Evolutionary conservation across 345 rosid genomes (phyloP), one percentile per base, ranked within the genome.

Genomic region (Hibiscus tridactylites): DNA sequence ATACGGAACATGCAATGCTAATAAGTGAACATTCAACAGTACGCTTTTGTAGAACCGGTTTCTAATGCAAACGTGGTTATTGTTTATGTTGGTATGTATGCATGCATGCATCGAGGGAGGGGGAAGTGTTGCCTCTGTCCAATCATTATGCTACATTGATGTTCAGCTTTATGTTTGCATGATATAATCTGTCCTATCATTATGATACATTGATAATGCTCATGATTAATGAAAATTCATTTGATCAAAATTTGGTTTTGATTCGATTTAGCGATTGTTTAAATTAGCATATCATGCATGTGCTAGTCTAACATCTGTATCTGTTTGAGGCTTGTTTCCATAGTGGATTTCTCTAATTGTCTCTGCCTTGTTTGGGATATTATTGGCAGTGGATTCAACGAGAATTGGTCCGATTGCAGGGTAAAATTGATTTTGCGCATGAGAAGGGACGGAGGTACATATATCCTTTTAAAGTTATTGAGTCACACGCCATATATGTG

Each of bases 361-460:
- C 44, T 39, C 44, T 39, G 42, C 9, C 44, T 53, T 50, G 7
- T 64, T 10, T 64, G 68, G 28, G 37, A 63, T 63, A 35, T 68
- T 68, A n/a, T 68, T 35, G 29, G 28, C 47, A 82, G 90, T 52
- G 86, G 83, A 86, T 78, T 70, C 77, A 44, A n/a, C 67, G 49
- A 63, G 84, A 86, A 78, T 71, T 81, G 75, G 72, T 13, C 33
- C 54, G 33, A 5, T 71, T 81, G 50, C 78, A 76, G 75, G 59
- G 69, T 12, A 73, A 29, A 39, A 72, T 84, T 24, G 75, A 79
- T 58, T 80, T 64, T 11, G 83, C 85, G 50, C 81, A 78, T 63
- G 85, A 80, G 77, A 84, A 81, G 79, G 90, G 89, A 71, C 76
- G 83, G 76, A 82, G 83, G 69, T 73, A 75, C 79, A 81, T 82